Evolutionary conservation across 768 basidiomycete species (phyloP), one percentile per base, ranked within the genome.

Genomic region (Gloeopeniophorella convolvens): DNA sequence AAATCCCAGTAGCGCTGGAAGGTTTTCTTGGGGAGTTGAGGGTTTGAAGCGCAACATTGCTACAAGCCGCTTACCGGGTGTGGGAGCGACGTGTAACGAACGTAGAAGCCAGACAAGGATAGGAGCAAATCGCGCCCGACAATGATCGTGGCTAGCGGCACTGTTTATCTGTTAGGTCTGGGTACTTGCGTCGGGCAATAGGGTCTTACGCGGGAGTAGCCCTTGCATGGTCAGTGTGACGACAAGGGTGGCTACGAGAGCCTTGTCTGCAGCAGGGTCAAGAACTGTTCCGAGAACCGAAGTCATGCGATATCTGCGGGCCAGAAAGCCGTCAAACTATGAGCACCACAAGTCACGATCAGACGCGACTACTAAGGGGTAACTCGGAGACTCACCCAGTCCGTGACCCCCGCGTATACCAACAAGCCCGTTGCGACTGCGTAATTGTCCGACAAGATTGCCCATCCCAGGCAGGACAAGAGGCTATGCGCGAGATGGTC

Each of bases 181-280:
- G 12, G 20, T 18, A 21, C 6, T 26, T 3, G 23, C 5, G 5
- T 3, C 10, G 37, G 28, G 27, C 16, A 20, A 34, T 15, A 32
- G 32, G 20, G 27, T 11, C 82, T 53, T 56, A 94, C 93, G 58
- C 4, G 94, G 94, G n/a, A 98, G 71, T 59, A 94, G 71, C 20
- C 80, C 83, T 57, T 88, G 83, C 76, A 85, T 78, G 0, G 91
- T 80, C 51, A 98, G 69, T 0, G 92, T 85, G 37, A 93, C 70
- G 0, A 89, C 89, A 60, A 98, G 70, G 0, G 93, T 96, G 1
- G 95, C 95, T 87, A 98, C 87, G 37, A 98, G 70, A 8, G 79
- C 74, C 68, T 98, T 98, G 76, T 98, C 95, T 2, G 95, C 95
- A 0, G 94, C 90, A 11, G 95, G 95, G 65, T 98, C 95, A 10